phyloP scores from a whole-genome alignment of 202 grass and related monocot genomes.

The Bolboschoenoplectus hybrid region DNA sequence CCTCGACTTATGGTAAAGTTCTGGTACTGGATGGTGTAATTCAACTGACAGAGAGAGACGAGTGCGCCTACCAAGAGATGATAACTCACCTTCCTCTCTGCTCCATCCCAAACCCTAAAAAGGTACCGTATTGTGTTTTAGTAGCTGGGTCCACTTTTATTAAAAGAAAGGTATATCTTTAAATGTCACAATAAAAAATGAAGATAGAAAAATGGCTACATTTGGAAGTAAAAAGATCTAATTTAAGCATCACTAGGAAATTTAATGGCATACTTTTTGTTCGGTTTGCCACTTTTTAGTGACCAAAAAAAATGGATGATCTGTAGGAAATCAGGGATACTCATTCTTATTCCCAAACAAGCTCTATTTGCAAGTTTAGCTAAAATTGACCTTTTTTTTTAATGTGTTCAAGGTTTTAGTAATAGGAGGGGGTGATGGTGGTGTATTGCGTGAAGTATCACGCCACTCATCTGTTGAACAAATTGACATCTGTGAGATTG shows the following conservation, averaged over 20 bases:
- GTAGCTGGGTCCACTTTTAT: neutral
- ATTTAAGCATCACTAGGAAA: neutral
- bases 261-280: neutral
- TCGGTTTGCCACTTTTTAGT: neutral
- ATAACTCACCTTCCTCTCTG: constrained; percentile 93
- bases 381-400: constrained; percentile 7
- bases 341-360: neutral
- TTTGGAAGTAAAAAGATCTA: neutral
- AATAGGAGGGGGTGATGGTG: constrained; percentile 94
- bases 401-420: constrained; percentile 68
- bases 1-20: constrained; percentile 88
- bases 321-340: neutral
- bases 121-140: constrained; percentile 47
- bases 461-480: constrained; percentile 78
- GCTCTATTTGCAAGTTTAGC: neutral
- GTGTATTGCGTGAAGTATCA: constrained; percentile 90
- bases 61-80: constrained; percentile 98
- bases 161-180: neutral
- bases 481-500: constrained; percentile 98
- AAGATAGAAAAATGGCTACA: neutral
- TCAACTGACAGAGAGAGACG: constrained; percentile 91
- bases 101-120: constrained; percentile 94
- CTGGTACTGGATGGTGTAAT: constrained; percentile 95
- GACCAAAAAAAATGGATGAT: neutral
- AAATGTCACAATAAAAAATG: neutral